These are phyloP conservation scores for Neonectria ditissima DNA, from an alignment of 2,329 filamentous ascomycete species.

Conservation along the genomic window DNA sequence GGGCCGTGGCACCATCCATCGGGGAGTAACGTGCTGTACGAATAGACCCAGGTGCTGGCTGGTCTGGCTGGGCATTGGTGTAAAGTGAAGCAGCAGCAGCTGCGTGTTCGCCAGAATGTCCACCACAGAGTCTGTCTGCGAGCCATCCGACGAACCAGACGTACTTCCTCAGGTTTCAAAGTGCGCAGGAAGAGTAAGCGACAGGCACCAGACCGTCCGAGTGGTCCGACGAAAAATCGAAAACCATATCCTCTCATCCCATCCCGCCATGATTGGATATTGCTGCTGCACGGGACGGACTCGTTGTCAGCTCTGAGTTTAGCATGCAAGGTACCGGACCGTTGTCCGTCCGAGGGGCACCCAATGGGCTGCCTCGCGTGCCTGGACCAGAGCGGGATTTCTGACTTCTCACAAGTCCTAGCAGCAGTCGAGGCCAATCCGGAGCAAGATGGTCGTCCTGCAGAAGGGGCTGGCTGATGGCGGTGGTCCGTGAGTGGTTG, in stretches of 20 bases:
- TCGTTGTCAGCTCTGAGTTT: constrained; percentile 38
- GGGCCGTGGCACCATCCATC: constrained; percentile 40
- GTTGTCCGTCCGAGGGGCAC: constrained; percentile 26
- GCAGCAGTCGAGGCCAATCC: background rate
- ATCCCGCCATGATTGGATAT: constrained; percentile 37
- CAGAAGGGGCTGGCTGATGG: constrained; percentile 5
- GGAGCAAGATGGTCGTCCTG: background rate
- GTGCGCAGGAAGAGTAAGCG: constrained; percentile 1
- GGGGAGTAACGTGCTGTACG: constrained; percentile 24
- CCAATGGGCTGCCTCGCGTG: constrained; percentile 46
- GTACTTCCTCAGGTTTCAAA: background rate
- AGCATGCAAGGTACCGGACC: constrained; percentile 44
- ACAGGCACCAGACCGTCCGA: constrained; percentile 9
- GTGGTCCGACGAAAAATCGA: constrained; percentile 36
- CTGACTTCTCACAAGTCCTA: constrained; percentile 1
- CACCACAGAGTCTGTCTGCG: background rate
- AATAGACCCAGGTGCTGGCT: too few species aligned
- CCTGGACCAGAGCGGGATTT: constrained; percentile 38
- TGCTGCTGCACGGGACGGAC: constrained; percentile 39
- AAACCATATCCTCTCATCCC: constrained; percentile 31
- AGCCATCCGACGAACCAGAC: constrained; percentile 7
- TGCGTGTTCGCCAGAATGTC: too few species aligned
- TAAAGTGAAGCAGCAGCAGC: too few species aligned
- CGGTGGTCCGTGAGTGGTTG: constrained; percentile 7
- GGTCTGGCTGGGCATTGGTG: too few species aligned